A percentile compares a stretch with the other conserved stretches of the same genome.
phyloP scores from a whole-genome alignment of 164 flowering plant genomes.

The Litsea cubeba region DNA sequence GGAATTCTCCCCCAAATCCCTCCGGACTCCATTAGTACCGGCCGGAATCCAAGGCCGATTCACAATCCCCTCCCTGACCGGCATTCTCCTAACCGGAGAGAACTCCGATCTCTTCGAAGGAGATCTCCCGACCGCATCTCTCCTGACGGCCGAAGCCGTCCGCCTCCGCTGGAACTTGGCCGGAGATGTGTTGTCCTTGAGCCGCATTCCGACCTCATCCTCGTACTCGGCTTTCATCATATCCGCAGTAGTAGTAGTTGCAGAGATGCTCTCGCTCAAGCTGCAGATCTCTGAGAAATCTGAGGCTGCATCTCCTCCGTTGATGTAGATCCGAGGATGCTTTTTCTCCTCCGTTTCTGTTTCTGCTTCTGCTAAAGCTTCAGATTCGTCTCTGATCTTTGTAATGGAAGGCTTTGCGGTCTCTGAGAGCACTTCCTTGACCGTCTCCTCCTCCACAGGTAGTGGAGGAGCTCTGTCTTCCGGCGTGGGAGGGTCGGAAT shows the following conservation, averaged over 20 bases:
- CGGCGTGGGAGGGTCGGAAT: background rate
- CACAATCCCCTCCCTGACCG: constrained; percentile 16
- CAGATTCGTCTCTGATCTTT: constrained; percentile 9
- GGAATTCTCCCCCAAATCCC: constrained; percentile 23
- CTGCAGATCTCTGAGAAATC: constrained; percentile 48
- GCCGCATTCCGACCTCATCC: constrained; percentile 13
- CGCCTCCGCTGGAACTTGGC: background rate
- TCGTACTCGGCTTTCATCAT: constrained; percentile 22
- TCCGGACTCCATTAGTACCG: constrained; percentile 3
- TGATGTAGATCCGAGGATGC: background rate
- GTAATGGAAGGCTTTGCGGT: constrained; percentile 12
- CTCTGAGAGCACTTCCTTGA: constrained; percentile 68
- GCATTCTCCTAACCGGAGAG: constrained; percentile 19
- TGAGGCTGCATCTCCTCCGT: constrained; percentile 13
- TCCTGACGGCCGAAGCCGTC: background rate
- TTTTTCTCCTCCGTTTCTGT: background rate
- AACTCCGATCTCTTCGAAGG: constrained; percentile 20
- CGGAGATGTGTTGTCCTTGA: constrained; percentile 11
- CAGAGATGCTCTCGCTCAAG: constrained; percentile 40
- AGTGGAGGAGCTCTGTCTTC: background rate
- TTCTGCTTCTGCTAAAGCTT: background rate
- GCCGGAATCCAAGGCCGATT: background rate
- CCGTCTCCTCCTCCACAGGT: constrained; percentile 47
- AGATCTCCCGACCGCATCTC: background rate
- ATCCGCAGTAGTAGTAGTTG: constrained; percentile 22